Conservation (phyloP, 1,139 yeast species). For the Suhomyces bolitotheri region DNA sequence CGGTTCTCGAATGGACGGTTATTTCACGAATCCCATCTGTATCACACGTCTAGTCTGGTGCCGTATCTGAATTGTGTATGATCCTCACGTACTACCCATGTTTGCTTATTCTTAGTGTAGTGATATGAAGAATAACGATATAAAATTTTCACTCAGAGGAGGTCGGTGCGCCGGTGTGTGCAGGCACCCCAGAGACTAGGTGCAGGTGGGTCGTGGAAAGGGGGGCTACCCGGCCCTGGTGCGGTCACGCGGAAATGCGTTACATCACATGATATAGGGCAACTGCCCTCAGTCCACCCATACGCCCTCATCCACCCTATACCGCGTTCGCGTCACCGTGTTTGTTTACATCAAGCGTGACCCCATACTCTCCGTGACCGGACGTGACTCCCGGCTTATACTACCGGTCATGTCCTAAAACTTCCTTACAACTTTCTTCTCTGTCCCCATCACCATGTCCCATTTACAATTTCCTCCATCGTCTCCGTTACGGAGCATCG, state of each 20-base stretch:
- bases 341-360: constrained; percentile 11
- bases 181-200: constrained; percentile 3
- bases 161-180: constrained; percentile 11
- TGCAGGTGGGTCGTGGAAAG: background rate
- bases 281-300: too few relatives aligned
- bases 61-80: too few relatives aligned
- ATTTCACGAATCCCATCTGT: too few relatives aligned
- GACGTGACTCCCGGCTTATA: background rate
- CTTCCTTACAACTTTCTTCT: constrained; percentile 1
- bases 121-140: constrained; percentile 11
- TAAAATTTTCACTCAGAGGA: constrained; percentile 12
- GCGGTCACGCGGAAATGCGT: background rate
- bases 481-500: constrained; percentile 51
- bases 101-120: constrained; percentile 39
- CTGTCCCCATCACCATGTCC: constrained; percentile 14
- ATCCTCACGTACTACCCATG: constrained; percentile 63
- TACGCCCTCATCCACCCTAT: background rate
- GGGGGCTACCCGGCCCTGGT: constrained; percentile 5
- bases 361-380: background rate
- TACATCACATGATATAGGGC: constrained; percentile 5
- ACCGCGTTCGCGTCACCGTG: constrained; percentile 9
- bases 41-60: too few relatives aligned
- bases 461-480: constrained; percentile 61
- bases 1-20: too few relatives aligned
- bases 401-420: background rate